Percentiles rank a stretch among this genome's conserved stretches.
Conservation (phyloP, 192 early-diverging fungal genomes). For the Backusella luteola region DNA sequence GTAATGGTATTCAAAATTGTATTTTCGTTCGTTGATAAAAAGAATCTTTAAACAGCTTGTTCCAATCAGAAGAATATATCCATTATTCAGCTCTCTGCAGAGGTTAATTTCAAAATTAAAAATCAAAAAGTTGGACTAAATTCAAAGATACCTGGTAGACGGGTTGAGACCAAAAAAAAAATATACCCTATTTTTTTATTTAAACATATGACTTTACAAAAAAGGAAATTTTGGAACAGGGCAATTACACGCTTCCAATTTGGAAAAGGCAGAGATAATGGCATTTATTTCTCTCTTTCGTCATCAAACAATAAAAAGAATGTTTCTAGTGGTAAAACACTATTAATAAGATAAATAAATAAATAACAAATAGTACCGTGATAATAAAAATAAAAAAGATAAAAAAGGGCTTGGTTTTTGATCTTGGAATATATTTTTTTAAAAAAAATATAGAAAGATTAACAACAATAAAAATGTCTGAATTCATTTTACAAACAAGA, state of each 20-base stretch:
- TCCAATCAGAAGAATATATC: conserved; percentile 1
- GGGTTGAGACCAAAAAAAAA: conserved; percentile 3
- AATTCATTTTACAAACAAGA: conserved; percentile 9
- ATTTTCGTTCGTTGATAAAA: neutral
- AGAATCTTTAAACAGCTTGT: neutral
- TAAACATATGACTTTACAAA: conserved; percentile 1
- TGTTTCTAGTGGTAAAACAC: neutral
- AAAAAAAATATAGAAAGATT: neutral
- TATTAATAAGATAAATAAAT: neutral
- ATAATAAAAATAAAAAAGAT: neutral
- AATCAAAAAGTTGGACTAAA: neutral
- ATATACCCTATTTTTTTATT: neutral
- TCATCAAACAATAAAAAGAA: conserved; percentile 4
- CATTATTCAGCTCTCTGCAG: neutral
- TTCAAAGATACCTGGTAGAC: conserved; percentile 8
- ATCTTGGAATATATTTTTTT: neutral
- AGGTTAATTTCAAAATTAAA: neutral
- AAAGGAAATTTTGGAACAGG: conserved; percentile 5
- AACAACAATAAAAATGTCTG: neutral
- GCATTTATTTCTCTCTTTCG: conserved; percentile 6
- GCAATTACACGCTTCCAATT: conserved; percentile 1
- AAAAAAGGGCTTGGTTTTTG: neutral
- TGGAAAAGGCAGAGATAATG: neutral
- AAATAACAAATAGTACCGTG: neutral
- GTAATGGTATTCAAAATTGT: neutral